Base-by-base conservation (phyloP, 2,329 filamentous ascomycete genomes). In the Scortechinia acanthostroma region DNA sequence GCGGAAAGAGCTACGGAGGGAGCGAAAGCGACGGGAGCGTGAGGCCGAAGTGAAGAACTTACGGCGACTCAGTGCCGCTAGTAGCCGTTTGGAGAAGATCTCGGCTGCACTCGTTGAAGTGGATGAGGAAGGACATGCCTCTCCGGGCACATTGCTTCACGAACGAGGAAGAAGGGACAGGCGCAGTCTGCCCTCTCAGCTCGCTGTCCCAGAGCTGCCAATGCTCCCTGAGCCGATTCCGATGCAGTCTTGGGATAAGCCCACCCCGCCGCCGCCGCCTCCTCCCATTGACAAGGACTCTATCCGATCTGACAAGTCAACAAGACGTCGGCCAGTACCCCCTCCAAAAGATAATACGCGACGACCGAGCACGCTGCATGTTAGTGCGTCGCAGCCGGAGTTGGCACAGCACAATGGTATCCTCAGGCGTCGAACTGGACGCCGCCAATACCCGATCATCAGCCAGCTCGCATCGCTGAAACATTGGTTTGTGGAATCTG, bases 21-120 rank as follows among this genome's bases (percentile, higher is more conserved):
- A 86, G 53, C 74, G 78, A 28, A 88, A 85, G 55, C 71, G 83
- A 15, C 81, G 72, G 56, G 81, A 87, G 55, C 71, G 74, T 50
- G 81, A 88, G 53, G 73, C 74, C 10, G 80, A 87, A 55, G 71
- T 74, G 37, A 82, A 83, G 59, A 78, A 77, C 45, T 62, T 85
- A 22, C 68, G 81, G 47, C 72, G 83, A 46, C 57, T 88, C 44
- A 88, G 84, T 58, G 83, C 78, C 52, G 82, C 83, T 23, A 86
- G 82, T 58, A 82, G 77, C 58, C 74, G 81, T 33, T 59, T 86
- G 14, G 78, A 82, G 54, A 71, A 76, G 42, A 69, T 85, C 49
- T 80, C 80, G 21, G 74, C 80, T 23, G 78, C 77, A 4, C 67
- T 86, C 22, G 69, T 71, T 40, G 82, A 85, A 49, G 78, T 82